These are phyloP conservation scores for Lachancea sp. DNA, from an alignment of 805 yeast species.

Conservation along the genomic window DNA sequence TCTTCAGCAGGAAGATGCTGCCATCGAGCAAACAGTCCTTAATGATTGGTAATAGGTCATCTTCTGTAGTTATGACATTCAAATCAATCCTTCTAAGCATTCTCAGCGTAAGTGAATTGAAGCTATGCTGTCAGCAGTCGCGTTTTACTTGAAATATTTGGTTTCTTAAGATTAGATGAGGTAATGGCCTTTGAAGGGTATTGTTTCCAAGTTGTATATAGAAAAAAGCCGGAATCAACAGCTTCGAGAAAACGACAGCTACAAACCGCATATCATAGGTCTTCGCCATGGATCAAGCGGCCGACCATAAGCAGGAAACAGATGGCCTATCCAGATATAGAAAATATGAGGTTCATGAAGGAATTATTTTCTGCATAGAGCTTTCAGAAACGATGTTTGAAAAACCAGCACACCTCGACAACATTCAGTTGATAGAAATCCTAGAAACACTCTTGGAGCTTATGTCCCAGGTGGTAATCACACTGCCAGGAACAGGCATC, in stretches of 20 bases:
- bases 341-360: constrained; percentile 49
- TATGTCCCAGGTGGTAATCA: constrained; percentile 57
- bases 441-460: constrained; percentile 54
- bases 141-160: background rate
- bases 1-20: constrained; percentile 28
- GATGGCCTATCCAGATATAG: constrained; percentile 9
- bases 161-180: constrained; percentile 1
- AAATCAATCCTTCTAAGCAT: constrained; percentile 20
- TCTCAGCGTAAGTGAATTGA: background rate
- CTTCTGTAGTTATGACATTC: constrained; percentile 22
- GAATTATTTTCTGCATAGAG: constrained; percentile 58
- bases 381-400: constrained; percentile 41
- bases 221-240: background rate
- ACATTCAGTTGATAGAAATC: constrained; percentile 45
- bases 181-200: too few relatives aligned
- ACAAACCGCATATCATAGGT: background rate
- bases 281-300: background rate
- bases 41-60: constrained; percentile 21
- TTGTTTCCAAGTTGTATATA: too few relatives aligned
- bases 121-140: background rate
- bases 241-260: background rate
- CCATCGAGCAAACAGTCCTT: constrained; percentile 16
- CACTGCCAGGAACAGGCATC: constrained; percentile 61
- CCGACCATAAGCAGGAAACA: background rate
- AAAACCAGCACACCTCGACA: constrained; percentile 33